phyloP scores from a whole-genome alignment of 495 filamentous ascomycete species.

The Aspergillus heteromorphus region DNA sequence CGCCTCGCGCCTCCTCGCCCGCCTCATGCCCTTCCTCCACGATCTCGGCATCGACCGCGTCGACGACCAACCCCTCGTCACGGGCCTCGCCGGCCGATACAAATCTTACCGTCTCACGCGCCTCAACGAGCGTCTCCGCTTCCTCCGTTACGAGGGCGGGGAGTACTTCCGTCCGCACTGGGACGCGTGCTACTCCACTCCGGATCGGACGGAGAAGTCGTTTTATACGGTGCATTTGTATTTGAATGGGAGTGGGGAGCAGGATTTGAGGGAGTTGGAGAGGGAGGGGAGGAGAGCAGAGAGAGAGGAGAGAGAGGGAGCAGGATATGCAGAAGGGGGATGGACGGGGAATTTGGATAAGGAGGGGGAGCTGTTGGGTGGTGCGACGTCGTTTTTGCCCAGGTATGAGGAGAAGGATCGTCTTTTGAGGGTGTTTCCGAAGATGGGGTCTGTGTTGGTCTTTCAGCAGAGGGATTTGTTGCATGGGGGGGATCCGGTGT shows the following conservation, averaged over 20 bases:
- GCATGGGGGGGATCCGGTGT: slow-evolving; percentile 70
- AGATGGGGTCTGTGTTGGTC: slow-evolving; percentile 63
- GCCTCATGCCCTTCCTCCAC: slow-evolving; percentile 47
- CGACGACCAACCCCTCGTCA: slow-evolving; percentile 35
- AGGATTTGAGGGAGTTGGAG: slow-evolving; percentile 30
- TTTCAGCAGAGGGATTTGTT: slow-evolving; percentile 68
- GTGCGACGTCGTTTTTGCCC: slow-evolving; percentile 57
- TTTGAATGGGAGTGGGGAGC: slow-evolving; percentile 58
- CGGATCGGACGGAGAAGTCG: slow-evolving; percentile 53
- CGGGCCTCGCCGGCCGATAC: slow-evolving; percentile 38
- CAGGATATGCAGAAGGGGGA: slow-evolving; percentile 18
- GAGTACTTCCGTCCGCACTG: slow-evolving; percentile 78
- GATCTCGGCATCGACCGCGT: slow-evolving; percentile 32
- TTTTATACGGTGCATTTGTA: slow-evolving; percentile 81
- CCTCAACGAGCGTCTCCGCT: slow-evolving; percentile 74
- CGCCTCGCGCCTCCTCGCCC: slow-evolving; percentile 54
- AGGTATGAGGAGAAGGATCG: slow-evolving; percentile 38
- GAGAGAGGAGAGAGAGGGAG: slow-evolving; percentile 22
- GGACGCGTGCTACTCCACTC: slow-evolving; percentile 63
- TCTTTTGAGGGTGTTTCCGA: slow-evolving; percentile 60
- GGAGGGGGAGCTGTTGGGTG: slow-evolving; percentile 36
- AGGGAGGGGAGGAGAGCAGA: too few relatives aligned
- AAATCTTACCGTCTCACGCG: slow-evolving; percentile 52
- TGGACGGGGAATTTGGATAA: slow-evolving; percentile 9
- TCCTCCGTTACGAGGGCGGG: slow-evolving; percentile 70